Conservation (phyloP, 306 rosid species). For the cucumber (Cucumis sativus) region Cucumber_9930_V3 NC_026661.2:12224501-12225000, state of each 20-base stretch:
- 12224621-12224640: no score
- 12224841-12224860: not conserved
- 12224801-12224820: not conserved
- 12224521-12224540: not conserved
- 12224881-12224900: not conserved
- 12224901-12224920: not conserved
- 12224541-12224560: not conserved
- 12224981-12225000: conserved; percentile 51
- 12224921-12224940: conserved; percentile 24
- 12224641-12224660: not conserved
- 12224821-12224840: not conserved
- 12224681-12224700: not conserved
- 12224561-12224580: not conserved
- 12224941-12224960: conserved; percentile 54
- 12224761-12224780: not conserved
- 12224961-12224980: conserved; percentile 32
- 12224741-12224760: not conserved
- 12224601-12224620: not conserved
- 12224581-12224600: not conserved
- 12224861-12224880: not conserved
- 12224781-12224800: not conserved
- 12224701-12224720: not conserved
- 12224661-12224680: not conserved
- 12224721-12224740: not conserved
- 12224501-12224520: not conserved